Evolutionary conservation across 345 rosid genomes (phyloP), one percentile per base, ranked within the genome.

Genomic region (Aegle marmelos): DNA sequence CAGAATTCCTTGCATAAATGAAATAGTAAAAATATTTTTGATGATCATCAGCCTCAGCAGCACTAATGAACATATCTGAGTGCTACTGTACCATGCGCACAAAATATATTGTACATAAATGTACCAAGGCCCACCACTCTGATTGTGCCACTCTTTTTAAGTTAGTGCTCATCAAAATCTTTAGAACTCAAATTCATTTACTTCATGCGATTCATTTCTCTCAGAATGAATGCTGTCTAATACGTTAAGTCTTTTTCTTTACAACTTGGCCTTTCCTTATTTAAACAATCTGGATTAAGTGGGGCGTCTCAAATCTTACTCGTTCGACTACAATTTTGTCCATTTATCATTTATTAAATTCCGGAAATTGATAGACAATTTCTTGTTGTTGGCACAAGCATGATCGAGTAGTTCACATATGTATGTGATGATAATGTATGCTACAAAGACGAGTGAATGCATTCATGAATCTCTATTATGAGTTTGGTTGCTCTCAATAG

Each of bases 51-150:
- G 50, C 50, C 50, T 45, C 17, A 13, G 50, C 50, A 45, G 50
- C 50, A 45, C 86, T 81, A 61, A 74, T 78, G 79, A 69, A 83
- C 78, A 62, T 67, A 31, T 71, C 79, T 77, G 86, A 88, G 94
- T 93, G 94, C 89, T 80, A 91, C 96, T 89, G 94, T 93, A 83
- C 83, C 98, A 93, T 87, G 98, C 91, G 93, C 90, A 87, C 87
- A 87, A 65, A 79, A 73, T 33, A 57, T 68, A 57, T 80, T 72
- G 62, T 78, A 70, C 73, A 74, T 34, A 74, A 74, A 71, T 74
- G 74, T 79, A 73, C 30, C 28, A 72, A 77, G 87, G 79, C 87
- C 88, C 88, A 87, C 90, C 82, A 66, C 78, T 74, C 59, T 14
- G 41, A 6, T 70, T 57, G 77, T 72, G 85, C 74, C 76, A 63